Evolutionary conservation across 2,329 filamentous ascomycete species (phyloP).

Genomic region (Trichoderma asperellum): DNA sequence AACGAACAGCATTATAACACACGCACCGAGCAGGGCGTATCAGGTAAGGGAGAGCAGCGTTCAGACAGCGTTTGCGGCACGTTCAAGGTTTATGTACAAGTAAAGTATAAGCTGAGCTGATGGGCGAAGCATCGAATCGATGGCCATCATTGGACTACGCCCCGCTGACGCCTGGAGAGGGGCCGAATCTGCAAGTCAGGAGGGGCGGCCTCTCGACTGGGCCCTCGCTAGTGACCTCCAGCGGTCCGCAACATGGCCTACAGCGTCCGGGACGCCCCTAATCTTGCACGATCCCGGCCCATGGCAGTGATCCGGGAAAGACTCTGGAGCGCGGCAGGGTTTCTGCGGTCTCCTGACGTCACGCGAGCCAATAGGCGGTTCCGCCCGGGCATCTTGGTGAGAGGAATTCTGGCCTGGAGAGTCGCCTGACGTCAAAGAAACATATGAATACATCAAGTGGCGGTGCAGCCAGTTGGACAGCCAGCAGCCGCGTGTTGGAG

Average conservation of each 20-base stretch:
- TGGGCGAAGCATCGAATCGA: neutral
- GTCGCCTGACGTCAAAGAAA: slow-evolving; percentile 28
- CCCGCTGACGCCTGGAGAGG: neutral
- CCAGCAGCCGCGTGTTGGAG: neutral
- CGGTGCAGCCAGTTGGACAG: slow-evolving; percentile 15
- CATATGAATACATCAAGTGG: slow-evolving; percentile 43
- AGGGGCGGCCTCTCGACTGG: slow-evolving; percentile 11
- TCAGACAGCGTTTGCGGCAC: neutral
- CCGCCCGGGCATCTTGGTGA: slow-evolving; percentile 3
- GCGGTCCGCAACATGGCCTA: neutral
- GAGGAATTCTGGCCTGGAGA: neutral
- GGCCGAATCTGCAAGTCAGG: slow-evolving; percentile 8
- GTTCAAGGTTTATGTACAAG: neutral
- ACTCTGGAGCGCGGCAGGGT: slow-evolving; percentile 1
- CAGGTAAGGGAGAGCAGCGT: neutral
- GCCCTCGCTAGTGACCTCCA: neutral
- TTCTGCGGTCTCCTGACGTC: slow-evolving; percentile 25
- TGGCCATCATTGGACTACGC: neutral
- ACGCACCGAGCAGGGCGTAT: neutral
- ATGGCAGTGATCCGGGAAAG: neutral
- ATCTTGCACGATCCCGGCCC: neutral
- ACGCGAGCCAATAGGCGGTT: slow-evolving; percentile 18
- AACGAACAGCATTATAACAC: neutral
- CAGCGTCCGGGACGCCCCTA: neutral
- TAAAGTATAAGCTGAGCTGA: neutral